Evolutionary conservation across 164 flowering plant species (phyloP), one percentile per base, ranked within the genome.

Genomic region (Vitis rupestris): DNA sequence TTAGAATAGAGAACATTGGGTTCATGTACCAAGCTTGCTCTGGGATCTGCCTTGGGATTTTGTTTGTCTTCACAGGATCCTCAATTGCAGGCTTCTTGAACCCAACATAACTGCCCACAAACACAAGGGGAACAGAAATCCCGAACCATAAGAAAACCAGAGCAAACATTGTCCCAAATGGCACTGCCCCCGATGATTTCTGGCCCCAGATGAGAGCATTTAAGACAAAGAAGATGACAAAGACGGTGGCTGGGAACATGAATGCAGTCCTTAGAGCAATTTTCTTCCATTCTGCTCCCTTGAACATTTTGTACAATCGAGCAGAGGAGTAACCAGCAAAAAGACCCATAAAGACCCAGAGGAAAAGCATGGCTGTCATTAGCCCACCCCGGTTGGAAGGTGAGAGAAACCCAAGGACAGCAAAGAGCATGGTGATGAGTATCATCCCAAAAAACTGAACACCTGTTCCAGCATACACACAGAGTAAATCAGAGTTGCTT

Each of bases 81-180:
- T 86, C 90, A 30, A 83, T 83, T 47, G 87, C 82, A 44, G 88
- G 86, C 71, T 83, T 88, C 74, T 60, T 83, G 77, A 84, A 88
- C 61, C 92, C 92, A n/a, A 88, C 67, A 47, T 84, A 88, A 66
- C 90, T 74, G 1, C 92, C 92, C 6, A 88, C 84, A 61, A 74
- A 86, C 9, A 86, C 88, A 2, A 88, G 86, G 1, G 92, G 92
- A 10, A 88, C 87, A 6, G 92, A 88, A 56, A 88, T 86, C 1
- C 89, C 90, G 49, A 88, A 88, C 92, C 92, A 88, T 17, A 86
- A 65, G 56, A 84, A 59, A 49, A 84, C 74, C 57, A 88, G 76
- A 57, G 92, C 90, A 65, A 86, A 84, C 90, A 86, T 86, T n/a
- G 92, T 88, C 4, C 92, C 90, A 58, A 84, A 86, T 13, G 92